Evolutionary conservation across 1,284 basidiomycete species (phyloP).

Genomic region (Veloboletus limbatus): DNA sequence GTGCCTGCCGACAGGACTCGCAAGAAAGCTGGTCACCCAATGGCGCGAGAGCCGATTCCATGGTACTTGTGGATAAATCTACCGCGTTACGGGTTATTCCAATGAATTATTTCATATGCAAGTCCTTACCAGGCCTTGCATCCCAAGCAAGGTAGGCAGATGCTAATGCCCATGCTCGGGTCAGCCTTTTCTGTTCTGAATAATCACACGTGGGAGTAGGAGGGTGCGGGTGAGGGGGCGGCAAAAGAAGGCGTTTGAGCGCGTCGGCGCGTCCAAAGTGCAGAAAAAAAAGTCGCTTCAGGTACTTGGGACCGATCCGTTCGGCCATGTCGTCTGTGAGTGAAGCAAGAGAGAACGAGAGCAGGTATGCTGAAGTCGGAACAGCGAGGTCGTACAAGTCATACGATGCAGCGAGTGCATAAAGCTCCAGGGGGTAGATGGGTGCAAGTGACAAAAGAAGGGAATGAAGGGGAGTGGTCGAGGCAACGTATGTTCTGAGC

Average conservation of each 20-base stretch:
- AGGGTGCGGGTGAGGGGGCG: slow-evolving; percentile 60
- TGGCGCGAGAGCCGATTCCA: slow-evolving; percentile 60
- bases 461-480: slow-evolving; percentile 41
- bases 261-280: slow-evolving; percentile 43
- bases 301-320: slow-evolving; percentile 50
- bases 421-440: slow-evolving; percentile 53
- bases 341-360: slow-evolving; percentile 53
- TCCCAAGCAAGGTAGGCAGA: slow-evolving; percentile 70
- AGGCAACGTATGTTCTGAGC: slow-evolving; percentile 39
- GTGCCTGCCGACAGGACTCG: slow-evolving; percentile 55
- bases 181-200: slow-evolving; percentile 58
- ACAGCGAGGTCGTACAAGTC: slow-evolving; percentile 60
- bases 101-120: not conserved
- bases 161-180: slow-evolving; percentile 64
- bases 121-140: slow-evolving; percentile 53
- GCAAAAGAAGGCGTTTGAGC: slow-evolving; percentile 58
- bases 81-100: slow-evolving; percentile 12
- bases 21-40: slow-evolving; percentile 57
- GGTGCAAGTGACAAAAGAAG: slow-evolving; percentile 55
- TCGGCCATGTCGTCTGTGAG: slow-evolving; percentile 59
- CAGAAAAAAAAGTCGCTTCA: slow-evolving; percentile 42
- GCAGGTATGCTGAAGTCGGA: slow-evolving; percentile 55
- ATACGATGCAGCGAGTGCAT: slow-evolving; percentile 54
- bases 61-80: slow-evolving; percentile 58
- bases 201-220: slow-evolving; percentile 57